A percentile compares a stretch with the other conserved stretches of the same genome.
Evolutionary conservation across 352 stramenopile species (phyloP).

Genomic region (Phytophthora sojae): DNA sequence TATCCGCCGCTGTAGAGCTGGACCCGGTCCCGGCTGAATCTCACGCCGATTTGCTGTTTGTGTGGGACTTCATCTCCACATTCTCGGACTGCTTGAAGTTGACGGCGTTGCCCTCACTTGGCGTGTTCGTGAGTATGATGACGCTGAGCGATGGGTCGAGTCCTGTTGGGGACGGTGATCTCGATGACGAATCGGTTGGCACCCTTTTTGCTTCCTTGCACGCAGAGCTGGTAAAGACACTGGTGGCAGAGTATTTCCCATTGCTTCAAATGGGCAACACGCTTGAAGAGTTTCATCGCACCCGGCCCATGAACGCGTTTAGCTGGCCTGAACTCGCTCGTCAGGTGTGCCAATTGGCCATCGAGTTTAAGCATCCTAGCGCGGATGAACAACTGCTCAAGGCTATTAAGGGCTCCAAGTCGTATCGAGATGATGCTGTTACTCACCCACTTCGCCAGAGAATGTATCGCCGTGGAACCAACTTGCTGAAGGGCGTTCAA

Average conservation of each 20-base stretch:
- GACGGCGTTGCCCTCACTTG: conserved; percentile 57
- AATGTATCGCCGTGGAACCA: conserved; percentile 41
- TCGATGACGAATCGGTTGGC: conserved; percentile 63
- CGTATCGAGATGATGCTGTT: conserved; percentile 72
- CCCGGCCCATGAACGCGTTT: conserved; percentile 76
- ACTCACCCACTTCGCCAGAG: conserved; percentile 62
- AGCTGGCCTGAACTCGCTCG: conserved; percentile 86
- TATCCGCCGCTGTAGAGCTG: conserved; percentile 49
- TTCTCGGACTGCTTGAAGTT: conserved; percentile 74
- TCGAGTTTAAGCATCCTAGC: conserved; percentile 76
- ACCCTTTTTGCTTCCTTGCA: conserved; percentile 62
- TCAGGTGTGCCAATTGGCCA: conserved; percentile 75
- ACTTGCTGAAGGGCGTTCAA: conserved; percentile 60
- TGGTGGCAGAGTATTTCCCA: conserved; percentile 75
- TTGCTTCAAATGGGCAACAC: conserved; percentile 74
- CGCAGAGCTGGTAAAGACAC: conserved; percentile 51
- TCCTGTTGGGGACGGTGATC: conserved; percentile 51
- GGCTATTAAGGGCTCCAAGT: conserved; percentile 76
- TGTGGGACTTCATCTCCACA: conserved; percentile 81
- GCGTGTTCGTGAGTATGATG: conserved; percentile 61
- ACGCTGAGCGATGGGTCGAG: conserved; percentile 54
- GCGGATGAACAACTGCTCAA: conserved; percentile 79
- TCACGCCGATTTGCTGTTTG: conserved; percentile 70
- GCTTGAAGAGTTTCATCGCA: conserved; percentile 76
- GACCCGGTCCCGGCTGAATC: conserved; percentile 47